A percentile compares a stretch with the other conserved stretches of the same genome.
Evolutionary conservation across 257 asterid genomes (phyloP).

Genomic region (Gardenia jasminoides): DNA sequence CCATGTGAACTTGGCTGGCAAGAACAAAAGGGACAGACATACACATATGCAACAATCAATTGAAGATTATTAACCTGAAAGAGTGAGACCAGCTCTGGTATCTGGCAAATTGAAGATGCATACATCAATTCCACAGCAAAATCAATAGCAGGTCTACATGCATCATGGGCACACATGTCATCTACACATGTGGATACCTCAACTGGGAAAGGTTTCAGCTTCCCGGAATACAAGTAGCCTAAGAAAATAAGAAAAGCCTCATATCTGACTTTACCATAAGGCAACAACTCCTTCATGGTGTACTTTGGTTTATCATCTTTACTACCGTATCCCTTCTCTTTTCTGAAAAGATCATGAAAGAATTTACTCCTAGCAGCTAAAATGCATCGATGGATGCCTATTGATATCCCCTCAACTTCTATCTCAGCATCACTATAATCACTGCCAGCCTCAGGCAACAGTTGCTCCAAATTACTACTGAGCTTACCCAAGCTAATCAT

Average conservation of each 20-base stretch:
- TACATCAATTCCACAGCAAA: constrained; percentile 65
- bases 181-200: constrained; percentile 70
- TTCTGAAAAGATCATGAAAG: constrained; percentile 43
- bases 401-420: constrained; percentile 44
- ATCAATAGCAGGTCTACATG: constrained; percentile 60
- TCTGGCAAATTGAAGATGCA: constrained; percentile 58
- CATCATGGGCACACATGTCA: constrained; percentile 48
- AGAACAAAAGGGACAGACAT: neutral
- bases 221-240: constrained; percentile 67
- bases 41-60: neutral
- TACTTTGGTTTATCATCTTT: constrained; percentile 48
- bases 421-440: constrained; percentile 60
- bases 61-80: constrained; percentile 44
- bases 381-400: constrained; percentile 64
- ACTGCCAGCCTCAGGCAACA: constrained; percentile 38
- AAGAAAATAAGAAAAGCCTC: constrained; percentile 57
- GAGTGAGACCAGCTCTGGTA: constrained; percentile 63
- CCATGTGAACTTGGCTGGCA: neutral
- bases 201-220: constrained; percentile 51
- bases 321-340: constrained; percentile 33
- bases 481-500: constrained; percentile 47
- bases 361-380: constrained; percentile 63
- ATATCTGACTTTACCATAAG: constrained; percentile 60
- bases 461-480: constrained; percentile 48
- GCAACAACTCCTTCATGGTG: constrained; percentile 46